Base-by-base conservation (phyloP, 139 green algal genomes). In the Chlorella ohadii region DNA sequence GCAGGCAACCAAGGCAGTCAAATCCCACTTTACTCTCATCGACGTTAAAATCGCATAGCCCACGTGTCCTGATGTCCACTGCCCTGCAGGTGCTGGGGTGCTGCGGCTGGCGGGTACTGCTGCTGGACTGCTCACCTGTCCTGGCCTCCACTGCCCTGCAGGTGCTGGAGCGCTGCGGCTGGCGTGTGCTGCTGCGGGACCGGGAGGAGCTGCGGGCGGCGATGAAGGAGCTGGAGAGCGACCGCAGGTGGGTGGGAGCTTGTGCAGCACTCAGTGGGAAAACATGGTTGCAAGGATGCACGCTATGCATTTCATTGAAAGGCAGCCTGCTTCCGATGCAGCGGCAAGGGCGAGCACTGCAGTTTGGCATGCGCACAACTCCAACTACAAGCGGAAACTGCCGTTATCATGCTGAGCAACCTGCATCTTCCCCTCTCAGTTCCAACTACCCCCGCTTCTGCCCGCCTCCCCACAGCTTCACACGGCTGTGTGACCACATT, bases 111-210 rank as follows among this genome's bases (percentile, higher is more conserved):
- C 61, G 78, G 28, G 61, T 83, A 28, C 61, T 75, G 78, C 78
- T 73, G 61, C 61, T 15, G 6, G 61, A 73, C 41, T n/a, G n/a
- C n/a, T n/a, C 20, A 55, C 4, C 51, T 31, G 55, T 28, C 44
- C 9, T 5, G 13, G 28, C 0, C 27, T 44, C 1, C 44, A 4
- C 36, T 2, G 16, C 12, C 33, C 67, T 23, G 38, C 59, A 82
- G 76, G 31, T 83, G n/a, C 78, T 83, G 39, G 16, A 73, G 44
- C 63, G 78, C 78, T 74, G 41, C 44, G 47, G 39, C 33, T 83
- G 63, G 64, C 63, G 78, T 19, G 63, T 83, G 41, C 63, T 76
- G 78, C 78, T 74, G 63, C 63, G 28, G 13, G 63, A 75, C 44
- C 4, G 2, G 17, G 2, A 33, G 41, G 76, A 82, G 38, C 20